Evolutionary conservation across 2,329 filamentous ascomycete species (phyloP), one percentile per base, ranked within the genome.

Genomic region (Mariannaea elegans): DNA sequence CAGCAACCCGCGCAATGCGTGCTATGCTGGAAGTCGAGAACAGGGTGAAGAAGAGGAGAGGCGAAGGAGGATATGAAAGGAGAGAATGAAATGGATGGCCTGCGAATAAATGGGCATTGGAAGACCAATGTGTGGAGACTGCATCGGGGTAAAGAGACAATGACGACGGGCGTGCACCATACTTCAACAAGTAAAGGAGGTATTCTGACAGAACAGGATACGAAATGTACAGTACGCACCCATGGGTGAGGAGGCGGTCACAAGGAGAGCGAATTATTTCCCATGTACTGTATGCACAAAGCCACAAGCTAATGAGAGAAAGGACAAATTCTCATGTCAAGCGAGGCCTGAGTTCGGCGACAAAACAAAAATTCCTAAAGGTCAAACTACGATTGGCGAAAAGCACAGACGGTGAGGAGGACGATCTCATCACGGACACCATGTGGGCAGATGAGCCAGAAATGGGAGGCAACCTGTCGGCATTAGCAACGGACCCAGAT

Each of bases 131-230:
- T 31, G 56, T 9, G 50, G 49, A 53, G 53, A 18, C 36, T 46
- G 56, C 55, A 59, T 42, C 41, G 49, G 45, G 49, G 49, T 44
- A 39, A 21, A 9, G 36, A 41, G 8, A 16, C 38, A 53, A 32
- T 42, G 39, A 53, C 39, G 29, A 24, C n/a, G n/a, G n/a, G n/a
- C n/a, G n/a, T n/a, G n/a, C n/a, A n/a, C n/a, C n/a, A n/a, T n/a
- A n/a, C n/a, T n/a, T n/a, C n/a, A 34, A 42, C 27, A 45, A 34
- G 39, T 41, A n/a, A 36, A 12, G n/a, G 34, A 36, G 34, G 13
- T 14, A n/a, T 6, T 14, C 4, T 14, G 34, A 5, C 12, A 36
- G 34, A n/a, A 36, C 12, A 16, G 34, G 5, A 16, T n/a, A 12
- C 34, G n/a, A 12, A 36, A 36, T 45, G 23, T 16, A 27, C 18